Base-by-base conservation (phyloP, 352 stramenopile species). In the Thraustochytrium aureum region DNA sequence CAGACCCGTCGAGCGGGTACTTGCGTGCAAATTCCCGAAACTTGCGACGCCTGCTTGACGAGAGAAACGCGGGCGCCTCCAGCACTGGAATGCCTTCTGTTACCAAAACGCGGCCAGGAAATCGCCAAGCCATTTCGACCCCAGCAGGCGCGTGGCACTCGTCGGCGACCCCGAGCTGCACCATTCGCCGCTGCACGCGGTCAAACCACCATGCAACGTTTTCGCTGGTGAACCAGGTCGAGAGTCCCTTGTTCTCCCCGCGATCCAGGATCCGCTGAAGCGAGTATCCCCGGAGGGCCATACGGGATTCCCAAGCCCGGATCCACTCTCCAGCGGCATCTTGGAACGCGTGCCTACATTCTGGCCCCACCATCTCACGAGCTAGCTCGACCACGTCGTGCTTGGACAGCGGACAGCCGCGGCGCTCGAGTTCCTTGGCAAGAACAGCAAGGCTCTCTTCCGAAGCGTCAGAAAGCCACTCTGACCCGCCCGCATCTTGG, bases 381-480 rank as follows among this genome's bases (percentile, higher is more conserved):
- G 47, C 47, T 26, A 56, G 17, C 47, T 56, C 47, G 47, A 56
- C 17, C 17, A 56, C 26, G 17, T 56, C 47, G 26, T 56, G 26
- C 47, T 56, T 56, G 17, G 47, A 56, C 17, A 56, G 47, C 47
- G 47, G 47, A 26, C 26, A 56, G 26, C 47, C 47, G 17, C 47
- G 47, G 17, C 47, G 47, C 47, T 56, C 47, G 26, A 56, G 47
- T 56, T 56, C 47, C 17, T 17, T 56, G 17, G 47, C 47, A 56
- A 56, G 47, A 56, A 56, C 47, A 56, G 47, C 47, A 56, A 56
- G 47, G 47, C 47, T 56, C 26, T 56, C 47, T 26, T 56, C 47
- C 17, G 47, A 17, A 26, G 47, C 47, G 26, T 56, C 47, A n/a
- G n/a, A n/a, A n/a, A n/a, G n/a, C n/a, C n/a, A n/a, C n/a, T n/a